Evolutionary conservation across 768 basidiomycete species (phyloP), one percentile per base, ranked within the genome.

Genomic region (Lentinula lateritia): DNA sequence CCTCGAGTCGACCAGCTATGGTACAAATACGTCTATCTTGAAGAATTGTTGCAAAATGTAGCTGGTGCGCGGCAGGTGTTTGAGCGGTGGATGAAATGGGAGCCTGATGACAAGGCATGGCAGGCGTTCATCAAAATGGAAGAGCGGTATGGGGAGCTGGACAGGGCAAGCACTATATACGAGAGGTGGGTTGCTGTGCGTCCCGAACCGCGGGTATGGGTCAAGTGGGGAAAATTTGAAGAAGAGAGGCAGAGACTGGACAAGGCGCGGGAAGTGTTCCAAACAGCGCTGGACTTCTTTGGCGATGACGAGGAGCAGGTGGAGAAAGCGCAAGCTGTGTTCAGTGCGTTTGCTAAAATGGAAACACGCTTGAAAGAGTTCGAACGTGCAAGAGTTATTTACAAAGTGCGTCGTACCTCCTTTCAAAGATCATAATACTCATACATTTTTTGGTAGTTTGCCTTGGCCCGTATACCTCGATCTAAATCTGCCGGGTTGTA

Each of bases 21-120:
- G 97, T 98, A 98, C 84, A 98, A 98, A 73, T 99, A 98, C 61
- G 96, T 99, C 62, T 98, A 97, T 74, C 85, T 99, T 59, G 97
- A 99, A 71, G 97, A 99, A 71, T 83, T 99, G 2, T 83, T 99
- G 12, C 90, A 95, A 68, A 98, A 99, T 69, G 89, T 99, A 36
- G 86, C 95, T 1, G 97, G 97, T 42, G 95, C 95, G 1, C 87
- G 97, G 8, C 96, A 98, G 71, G 93, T 98, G 60, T 99, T 98
- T 64, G 97, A 99, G 73, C 85, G 97, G 50, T 99, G 97, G 97
- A 96, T 98, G 94, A 85, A 93, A 66, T 98, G 97, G 97, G 97
- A 98, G 71, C 97, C 97, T 0, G 95, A 98, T 68, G 97, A 98
- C 83, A 98, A 98, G 78, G 95, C 96, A 3, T 99, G 96, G 96